Evolutionary conservation across 768 basidiomycete genomes (phyloP).

Genomic region (Lentinula raphanica): DNA sequence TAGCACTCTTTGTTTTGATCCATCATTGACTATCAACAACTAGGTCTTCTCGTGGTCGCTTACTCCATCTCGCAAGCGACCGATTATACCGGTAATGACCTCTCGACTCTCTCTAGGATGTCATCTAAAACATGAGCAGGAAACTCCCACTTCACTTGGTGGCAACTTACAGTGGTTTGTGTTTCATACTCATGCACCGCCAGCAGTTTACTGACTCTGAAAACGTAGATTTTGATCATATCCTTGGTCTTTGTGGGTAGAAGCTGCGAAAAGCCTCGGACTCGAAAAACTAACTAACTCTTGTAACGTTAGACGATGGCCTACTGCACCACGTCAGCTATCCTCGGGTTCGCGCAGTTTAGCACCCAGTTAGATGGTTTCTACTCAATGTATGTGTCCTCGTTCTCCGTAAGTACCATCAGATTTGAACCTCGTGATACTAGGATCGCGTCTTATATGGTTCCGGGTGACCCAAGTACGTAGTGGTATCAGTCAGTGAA

Average conservation of each 20-base stretch:
- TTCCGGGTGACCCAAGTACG: slow-evolving; percentile 22
- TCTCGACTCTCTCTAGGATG: not conserved
- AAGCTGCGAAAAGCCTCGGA: not conserved
- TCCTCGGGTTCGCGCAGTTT: slow-evolving; percentile 14
- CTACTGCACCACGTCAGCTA: slow-evolving; percentile 9
- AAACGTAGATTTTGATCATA: slow-evolving; percentile 16
- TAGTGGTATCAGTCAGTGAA: not conserved
- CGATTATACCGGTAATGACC: slow-evolving; percentile 17
- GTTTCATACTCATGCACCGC: not conserved
- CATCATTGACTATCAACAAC: not conserved
- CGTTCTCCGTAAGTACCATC: not conserved
- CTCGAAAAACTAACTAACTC: not conserved
- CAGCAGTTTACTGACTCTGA: slow-evolving; percentile 13
- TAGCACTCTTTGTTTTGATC: not conserved
- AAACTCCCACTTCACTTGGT: slow-evolving; percentile 21
- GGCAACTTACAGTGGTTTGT: slow-evolving; percentile 19
- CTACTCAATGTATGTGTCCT: slow-evolving; percentile 2
- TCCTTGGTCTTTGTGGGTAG: slow-evolving; percentile 14
- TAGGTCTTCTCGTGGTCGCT: not conserved
- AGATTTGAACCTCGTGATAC: too few relatives aligned
- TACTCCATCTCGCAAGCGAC: slow-evolving; percentile 14
- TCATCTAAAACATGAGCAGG: not conserved
- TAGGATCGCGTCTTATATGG: slow-evolving; percentile 26
- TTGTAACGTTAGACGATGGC: not conserved
- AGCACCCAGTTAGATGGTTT: slow-evolving; percentile 7